Conservation (phyloP, 2,329 filamentous ascomycete species). For the Plectosphaerella sp. region DNA sequence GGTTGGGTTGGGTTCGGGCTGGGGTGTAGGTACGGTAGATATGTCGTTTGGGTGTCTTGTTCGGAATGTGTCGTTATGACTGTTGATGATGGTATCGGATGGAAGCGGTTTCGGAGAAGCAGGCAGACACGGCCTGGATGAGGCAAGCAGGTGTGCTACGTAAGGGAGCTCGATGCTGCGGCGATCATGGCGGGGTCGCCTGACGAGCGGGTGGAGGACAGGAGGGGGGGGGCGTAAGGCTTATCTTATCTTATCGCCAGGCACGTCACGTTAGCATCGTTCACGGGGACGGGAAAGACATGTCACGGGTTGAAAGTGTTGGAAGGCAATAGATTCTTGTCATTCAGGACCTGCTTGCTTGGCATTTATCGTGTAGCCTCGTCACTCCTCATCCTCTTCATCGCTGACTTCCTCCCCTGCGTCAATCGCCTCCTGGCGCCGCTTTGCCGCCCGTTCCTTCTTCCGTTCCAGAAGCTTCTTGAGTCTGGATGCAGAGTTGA, state of each 20-base stretch:
- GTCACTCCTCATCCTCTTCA: constrained; percentile 28
- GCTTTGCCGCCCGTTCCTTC: constrained; percentile 54
- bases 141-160: neutral
- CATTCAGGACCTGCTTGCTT: too few relatives aligned
- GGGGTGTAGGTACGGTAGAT: too few relatives aligned
- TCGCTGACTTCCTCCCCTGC: constrained; percentile 45
- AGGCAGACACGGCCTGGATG: neutral
- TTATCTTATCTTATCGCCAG: constrained; percentile 11
- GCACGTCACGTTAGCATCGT: neutral
- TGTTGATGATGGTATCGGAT: neutral
- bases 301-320: neutral
- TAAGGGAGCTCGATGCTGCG: too few relatives aligned
- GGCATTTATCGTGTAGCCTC: neutral
- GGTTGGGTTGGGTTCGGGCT: neutral
- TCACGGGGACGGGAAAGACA: too few relatives aligned
- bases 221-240: constrained; percentile 4
- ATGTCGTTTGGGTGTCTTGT: too few relatives aligned
- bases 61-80: neutral
- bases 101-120: neutral
- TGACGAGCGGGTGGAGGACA: constrained; percentile 11
- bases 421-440: constrained; percentile 48
- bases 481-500: constrained; percentile 81
- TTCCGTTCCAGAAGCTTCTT: constrained; percentile 77
- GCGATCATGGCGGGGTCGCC: constrained; percentile 16
- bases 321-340: constrained; percentile 4